phyloP scores from a whole-genome alignment of 768 basidiomycete genomes.

The Tulasnella sp. region DNA sequence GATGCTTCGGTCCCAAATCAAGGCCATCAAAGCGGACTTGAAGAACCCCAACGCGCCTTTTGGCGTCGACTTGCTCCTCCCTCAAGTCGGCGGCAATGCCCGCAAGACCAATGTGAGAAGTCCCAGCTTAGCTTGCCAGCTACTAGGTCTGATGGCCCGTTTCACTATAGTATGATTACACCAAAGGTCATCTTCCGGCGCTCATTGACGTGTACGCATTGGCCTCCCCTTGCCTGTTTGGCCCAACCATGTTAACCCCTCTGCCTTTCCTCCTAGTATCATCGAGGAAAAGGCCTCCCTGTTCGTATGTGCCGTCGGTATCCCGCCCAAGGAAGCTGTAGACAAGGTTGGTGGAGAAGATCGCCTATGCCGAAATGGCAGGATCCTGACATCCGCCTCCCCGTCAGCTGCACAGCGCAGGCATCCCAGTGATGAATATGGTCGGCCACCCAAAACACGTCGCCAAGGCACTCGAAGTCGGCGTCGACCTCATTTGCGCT shows the following conservation, averaged over 20 bases:
- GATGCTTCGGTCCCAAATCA: not conserved
- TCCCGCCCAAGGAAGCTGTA: constrained; percentile 77
- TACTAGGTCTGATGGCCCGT: too few relatives aligned
- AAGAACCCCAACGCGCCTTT: not conserved
- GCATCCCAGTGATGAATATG: too few relatives aligned
- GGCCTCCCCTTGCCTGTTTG: too few relatives aligned
- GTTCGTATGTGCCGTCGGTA: constrained; percentile 70
- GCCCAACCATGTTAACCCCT: too few relatives aligned
- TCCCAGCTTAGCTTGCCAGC: too few relatives aligned
- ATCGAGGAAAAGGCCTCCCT: constrained; percentile 66
- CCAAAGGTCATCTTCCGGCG: constrained; percentile 68
- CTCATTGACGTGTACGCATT: constrained; percentile 58
- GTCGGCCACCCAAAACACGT: too few relatives aligned
- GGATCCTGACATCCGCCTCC: too few relatives aligned
- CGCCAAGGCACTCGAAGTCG: too few relatives aligned
- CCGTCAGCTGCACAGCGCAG: too few relatives aligned
- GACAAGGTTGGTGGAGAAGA: constrained; percentile 54
- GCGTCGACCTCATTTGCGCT: too few relatives aligned
- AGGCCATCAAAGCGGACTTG: not conserved
- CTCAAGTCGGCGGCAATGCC: not conserved
- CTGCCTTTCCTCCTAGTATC: too few relatives aligned
- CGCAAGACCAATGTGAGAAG: not conserved
- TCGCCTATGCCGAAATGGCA: too few relatives aligned
- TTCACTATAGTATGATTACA: constrained; percentile 61
- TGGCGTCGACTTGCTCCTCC: not conserved